These are phyloP conservation scores for Phyllosticta citribraziliensis DNA, from an alignment of 2,329 filamentous ascomycete species.

Conservation along the genomic window DNA sequence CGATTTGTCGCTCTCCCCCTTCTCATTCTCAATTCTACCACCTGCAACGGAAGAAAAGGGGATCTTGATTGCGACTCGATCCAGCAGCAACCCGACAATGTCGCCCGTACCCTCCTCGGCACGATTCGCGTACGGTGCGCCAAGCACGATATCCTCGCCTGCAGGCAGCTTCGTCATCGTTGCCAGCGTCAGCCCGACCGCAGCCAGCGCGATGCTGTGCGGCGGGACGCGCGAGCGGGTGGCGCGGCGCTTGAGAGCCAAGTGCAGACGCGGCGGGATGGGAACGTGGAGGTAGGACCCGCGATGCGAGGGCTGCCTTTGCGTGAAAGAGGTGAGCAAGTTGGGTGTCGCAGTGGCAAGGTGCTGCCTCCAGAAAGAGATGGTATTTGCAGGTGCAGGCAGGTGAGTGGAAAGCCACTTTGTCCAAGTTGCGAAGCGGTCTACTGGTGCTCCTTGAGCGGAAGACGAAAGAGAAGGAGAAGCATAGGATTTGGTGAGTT, in stretches of 20 bases:
- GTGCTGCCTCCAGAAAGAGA: background rate
- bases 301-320: background rate
- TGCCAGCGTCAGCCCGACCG: background rate
- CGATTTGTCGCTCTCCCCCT: background rate
- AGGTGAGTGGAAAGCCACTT: background rate
- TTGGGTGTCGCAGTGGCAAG: background rate
- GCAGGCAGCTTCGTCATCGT: background rate
- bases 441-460: background rate
- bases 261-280: background rate
- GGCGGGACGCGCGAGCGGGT: background rate
- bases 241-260: background rate
- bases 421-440: background rate
- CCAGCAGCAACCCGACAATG: constrained; percentile 8
- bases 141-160: background rate
- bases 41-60: background rate
- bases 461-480: background rate
- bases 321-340: background rate
- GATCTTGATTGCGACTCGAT: constrained; percentile 3
- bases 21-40: no score
- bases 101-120: constrained; percentile 5
- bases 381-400: background rate
- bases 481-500: background rate
- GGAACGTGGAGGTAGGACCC: background rate
- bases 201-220: constrained; percentile 4
- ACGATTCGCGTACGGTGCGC: constrained; percentile 6